Conservation (phyloP, 2,329 filamentous ascomycete species). For the Penicillium sp. region DNA sequence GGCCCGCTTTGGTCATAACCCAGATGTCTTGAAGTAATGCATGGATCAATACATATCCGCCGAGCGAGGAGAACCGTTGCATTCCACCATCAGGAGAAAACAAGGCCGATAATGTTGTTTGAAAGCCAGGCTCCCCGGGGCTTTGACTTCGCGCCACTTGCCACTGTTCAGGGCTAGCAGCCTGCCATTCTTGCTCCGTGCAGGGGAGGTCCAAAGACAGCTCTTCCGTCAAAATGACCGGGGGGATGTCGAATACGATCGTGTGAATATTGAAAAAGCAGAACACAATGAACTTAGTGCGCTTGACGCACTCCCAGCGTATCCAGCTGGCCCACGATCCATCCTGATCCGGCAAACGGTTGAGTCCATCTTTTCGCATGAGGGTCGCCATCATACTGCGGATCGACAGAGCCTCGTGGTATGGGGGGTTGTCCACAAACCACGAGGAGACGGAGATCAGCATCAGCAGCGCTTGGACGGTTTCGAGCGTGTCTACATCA, state of each 20-base stretch:
- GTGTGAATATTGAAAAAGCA: slow-evolving; percentile 43
- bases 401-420: slow-evolving; percentile 33
- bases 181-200: slow-evolving; percentile 39
- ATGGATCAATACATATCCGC: slow-evolving; percentile 39
- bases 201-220: slow-evolving; percentile 36
- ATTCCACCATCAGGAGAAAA: slow-evolving; percentile 28
- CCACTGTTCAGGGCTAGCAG: slow-evolving; percentile 28
- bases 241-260: slow-evolving; percentile 40
- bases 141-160: slow-evolving; percentile 27
- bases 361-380: slow-evolving; percentile 33
- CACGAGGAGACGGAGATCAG: slow-evolving; percentile 35
- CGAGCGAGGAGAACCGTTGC: slow-evolving; percentile 37
- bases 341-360: slow-evolving; percentile 32
- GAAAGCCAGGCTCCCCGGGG: slow-evolving; percentile 31
- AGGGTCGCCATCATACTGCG: slow-evolving; percentile 37
- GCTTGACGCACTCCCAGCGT: slow-evolving; percentile 34
- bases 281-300: slow-evolving; percentile 38
- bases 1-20: slow-evolving; percentile 38
- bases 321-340: slow-evolving; percentile 41
- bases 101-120: slow-evolving; percentile 31
- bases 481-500: slow-evolving; percentile 33
- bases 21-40: slow-evolving; percentile 40
- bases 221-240: slow-evolving; percentile 37
- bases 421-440: slow-evolving; percentile 37
- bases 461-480: slow-evolving; percentile 33